These are phyloP conservation scores for Colletotrichum australisinense DNA, from an alignment of 2,329 filamentous ascomycete species.

Conservation along the genomic window DNA sequence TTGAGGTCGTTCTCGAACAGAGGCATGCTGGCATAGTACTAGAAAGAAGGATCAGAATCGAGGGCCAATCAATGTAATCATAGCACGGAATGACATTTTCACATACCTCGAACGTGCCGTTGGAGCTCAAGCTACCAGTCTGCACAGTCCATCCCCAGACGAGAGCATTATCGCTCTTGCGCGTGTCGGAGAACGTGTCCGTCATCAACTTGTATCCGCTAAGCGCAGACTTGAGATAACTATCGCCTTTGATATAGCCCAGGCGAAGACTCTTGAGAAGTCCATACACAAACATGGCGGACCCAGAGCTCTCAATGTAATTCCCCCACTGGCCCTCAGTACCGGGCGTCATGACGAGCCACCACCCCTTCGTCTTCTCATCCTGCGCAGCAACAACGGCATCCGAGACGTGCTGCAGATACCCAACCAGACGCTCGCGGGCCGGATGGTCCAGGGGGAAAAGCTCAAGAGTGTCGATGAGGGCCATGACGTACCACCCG, in stretches of 20 bases:
- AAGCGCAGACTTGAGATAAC: constrained; percentile 51
- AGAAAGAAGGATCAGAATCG: accelerated
- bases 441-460: constrained; percentile 50
- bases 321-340: constrained; percentile 48
- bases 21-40: constrained; percentile 42
- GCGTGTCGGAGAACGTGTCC: constrained; percentile 54
- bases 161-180: constrained; percentile 57
- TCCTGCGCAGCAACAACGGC: constrained; percentile 57
- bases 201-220: constrained; percentile 58
- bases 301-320: constrained; percentile 51
- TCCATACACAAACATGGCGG: constrained; percentile 51
- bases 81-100: neutral
- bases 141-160: constrained; percentile 47
- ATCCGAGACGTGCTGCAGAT: constrained; percentile 54
- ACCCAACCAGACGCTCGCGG: constrained; percentile 49
- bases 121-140: constrained; percentile 49
- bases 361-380: constrained; percentile 48
- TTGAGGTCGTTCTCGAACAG: constrained; percentile 42
- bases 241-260: constrained; percentile 43
- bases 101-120: constrained; percentile 53
- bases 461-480: constrained; percentile 60
- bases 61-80: neutral
- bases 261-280: constrained; percentile 49
- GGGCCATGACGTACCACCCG: constrained; percentile 49
- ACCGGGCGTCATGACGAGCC: constrained; percentile 48